Conservation (phyloP, 179 eudicot species). For the Sideroxylon spinosum region DNA sequence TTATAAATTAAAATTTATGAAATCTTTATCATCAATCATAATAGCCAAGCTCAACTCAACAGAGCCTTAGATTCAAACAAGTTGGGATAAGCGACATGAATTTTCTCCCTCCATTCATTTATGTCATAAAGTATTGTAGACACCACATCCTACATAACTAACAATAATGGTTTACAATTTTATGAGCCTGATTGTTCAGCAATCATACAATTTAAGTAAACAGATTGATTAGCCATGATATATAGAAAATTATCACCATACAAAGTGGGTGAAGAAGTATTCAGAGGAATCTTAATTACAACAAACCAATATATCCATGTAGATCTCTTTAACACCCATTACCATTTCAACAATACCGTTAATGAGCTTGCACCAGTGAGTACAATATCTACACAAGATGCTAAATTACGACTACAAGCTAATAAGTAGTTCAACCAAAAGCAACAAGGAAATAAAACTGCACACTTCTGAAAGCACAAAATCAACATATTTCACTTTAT, state of each 20-base stretch:
- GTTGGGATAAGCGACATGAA: no score
- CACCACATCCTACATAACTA: background rate
- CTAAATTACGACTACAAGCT: background rate
- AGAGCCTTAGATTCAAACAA: background rate
- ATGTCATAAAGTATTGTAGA: background rate
- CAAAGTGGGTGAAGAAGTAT: background rate
- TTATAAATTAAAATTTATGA: no score
- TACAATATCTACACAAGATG: background rate
- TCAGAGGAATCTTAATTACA: slow-evolving; percentile 1
- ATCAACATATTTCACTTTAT: slow-evolving; percentile 4
- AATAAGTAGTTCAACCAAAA: background rate
- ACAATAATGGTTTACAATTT: background rate
- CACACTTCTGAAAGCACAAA: background rate
- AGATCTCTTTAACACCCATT: background rate
- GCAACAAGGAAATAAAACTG: background rate
- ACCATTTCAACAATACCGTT: background rate
- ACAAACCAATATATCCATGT: background rate
- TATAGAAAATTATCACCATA: background rate
- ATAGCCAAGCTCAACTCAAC: background rate
- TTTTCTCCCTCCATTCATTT: background rate
- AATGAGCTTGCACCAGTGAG: background rate
- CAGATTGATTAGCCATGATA: background rate
- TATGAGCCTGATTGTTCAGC: background rate
- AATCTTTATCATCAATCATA: no score
- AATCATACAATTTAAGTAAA: slow-evolving; percentile 2